These are phyloP conservation scores for Trametes sanguinea DNA, from an alignment of 768 basidiomycete species.

Conservation along the genomic window DNA sequence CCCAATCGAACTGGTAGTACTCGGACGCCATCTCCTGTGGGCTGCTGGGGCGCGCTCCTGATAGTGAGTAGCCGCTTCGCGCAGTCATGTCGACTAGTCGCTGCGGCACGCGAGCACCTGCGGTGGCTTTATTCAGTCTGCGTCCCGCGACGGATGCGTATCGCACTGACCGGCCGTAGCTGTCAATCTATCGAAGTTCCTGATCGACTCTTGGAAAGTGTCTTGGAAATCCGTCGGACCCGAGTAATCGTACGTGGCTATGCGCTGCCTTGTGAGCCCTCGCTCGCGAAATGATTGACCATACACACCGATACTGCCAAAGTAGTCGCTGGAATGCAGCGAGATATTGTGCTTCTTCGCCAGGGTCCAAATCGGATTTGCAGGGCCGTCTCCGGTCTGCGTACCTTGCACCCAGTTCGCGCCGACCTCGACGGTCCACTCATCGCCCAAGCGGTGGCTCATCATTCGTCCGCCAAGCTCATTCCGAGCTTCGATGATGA, in stretches of 20 bases:
- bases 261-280: neutral
- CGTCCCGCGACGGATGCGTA: neutral
- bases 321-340: conserved; percentile 47
- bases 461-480: conserved; percentile 66
- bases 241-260: conserved; percentile 56
- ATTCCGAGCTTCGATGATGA: conserved; percentile 59
- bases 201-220: conserved; percentile 42
- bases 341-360: conserved; percentile 56
- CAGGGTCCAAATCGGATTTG: conserved; percentile 62
- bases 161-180: conserved; percentile 44
- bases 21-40: conserved; percentile 54
- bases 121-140: neutral
- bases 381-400: conserved; percentile 47
- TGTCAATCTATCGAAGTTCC: conserved; percentile 44
- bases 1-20: conserved; percentile 54
- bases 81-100: conserved; percentile 57
- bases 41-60: conserved; percentile 47
- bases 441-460: conserved; percentile 45
- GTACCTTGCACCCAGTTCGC: conserved; percentile 64
- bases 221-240: conserved; percentile 52
- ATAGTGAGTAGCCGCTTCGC: conserved; percentile 54
- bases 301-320: conserved; percentile 43
- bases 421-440: conserved; percentile 54
- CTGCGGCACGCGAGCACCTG: conserved; percentile 47
- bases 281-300: neutral